A percentile compares a stretch with the other conserved stretches of the same genome.
These are phyloP conservation scores for Daphne laureola DNA, from an alignment of 441 rosid species.

Conservation along the genomic window DNA sequence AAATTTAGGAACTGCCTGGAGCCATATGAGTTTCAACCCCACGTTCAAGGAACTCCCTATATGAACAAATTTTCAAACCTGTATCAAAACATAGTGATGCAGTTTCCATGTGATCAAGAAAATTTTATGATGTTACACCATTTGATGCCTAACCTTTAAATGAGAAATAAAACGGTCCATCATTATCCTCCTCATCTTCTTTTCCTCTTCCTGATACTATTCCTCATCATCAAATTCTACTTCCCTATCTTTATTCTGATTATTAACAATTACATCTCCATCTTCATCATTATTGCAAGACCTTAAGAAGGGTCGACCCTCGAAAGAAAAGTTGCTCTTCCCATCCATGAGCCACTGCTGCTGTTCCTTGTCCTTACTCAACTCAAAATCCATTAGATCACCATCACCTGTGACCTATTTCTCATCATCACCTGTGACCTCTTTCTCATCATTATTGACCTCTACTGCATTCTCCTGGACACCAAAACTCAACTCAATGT, in stretches of 20 bases:
- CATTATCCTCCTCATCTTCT: slow-evolving; percentile 27
- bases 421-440: slow-evolving; percentile 9
- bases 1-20: slow-evolving; percentile 39
- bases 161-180: slow-evolving; percentile 34
- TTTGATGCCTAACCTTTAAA: slow-evolving; percentile 40
- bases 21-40: slow-evolving; percentile 40
- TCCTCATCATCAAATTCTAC: slow-evolving; percentile 26
- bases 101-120: slow-evolving; percentile 51
- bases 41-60: slow-evolving; percentile 48
- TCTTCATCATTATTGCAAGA: slow-evolving; percentile 27
- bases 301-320: slow-evolving; percentile 25
- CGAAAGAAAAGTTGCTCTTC: slow-evolving; percentile 13
- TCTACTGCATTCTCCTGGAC: slow-evolving; percentile 24
- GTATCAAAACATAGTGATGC: slow-evolving; percentile 41
- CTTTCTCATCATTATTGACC: slow-evolving; percentile 17
- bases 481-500: slow-evolving; percentile 39
- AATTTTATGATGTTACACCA: slow-evolving; percentile 44
- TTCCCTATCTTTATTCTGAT: slow-evolving; percentile 11
- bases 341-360: slow-evolving; percentile 22
- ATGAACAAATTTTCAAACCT: slow-evolving; percentile 40
- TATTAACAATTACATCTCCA: slow-evolving; percentile 5
- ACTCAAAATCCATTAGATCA: slow-evolving; percentile 24
- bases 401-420: slow-evolving; percentile 9
- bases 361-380: slow-evolving; percentile 13
- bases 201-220: slow-evolving; percentile 17